These are phyloP conservation scores for Lentinula edodes DNA, from an alignment of 768 basidiomycete species.

Conservation along the genomic window DNA sequence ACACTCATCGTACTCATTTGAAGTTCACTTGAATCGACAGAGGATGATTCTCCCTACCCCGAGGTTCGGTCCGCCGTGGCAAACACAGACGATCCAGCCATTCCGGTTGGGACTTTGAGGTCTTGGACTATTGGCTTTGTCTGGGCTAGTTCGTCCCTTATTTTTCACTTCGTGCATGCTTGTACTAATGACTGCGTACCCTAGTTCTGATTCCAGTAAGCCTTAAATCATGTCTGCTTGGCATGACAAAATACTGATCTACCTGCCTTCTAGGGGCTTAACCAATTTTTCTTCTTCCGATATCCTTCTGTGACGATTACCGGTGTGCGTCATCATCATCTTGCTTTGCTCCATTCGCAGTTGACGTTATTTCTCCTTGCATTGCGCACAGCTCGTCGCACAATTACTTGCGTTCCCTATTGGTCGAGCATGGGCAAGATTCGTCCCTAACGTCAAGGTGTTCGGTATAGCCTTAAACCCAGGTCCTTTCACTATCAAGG, in stretches of 20 bases:
- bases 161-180: background rate
- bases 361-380: background rate
- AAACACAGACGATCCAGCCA: conserved; percentile 46
- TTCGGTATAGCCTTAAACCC: conserved; percentile 54
- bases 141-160: conserved; percentile 25
- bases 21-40: conserved; percentile 10
- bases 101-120: conserved; percentile 43
- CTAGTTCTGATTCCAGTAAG: conserved; percentile 30
- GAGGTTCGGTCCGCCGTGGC: conserved; percentile 53
- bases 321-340: background rate
- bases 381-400: conserved; percentile 44
- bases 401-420: conserved; percentile 66
- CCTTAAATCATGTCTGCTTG: background rate
- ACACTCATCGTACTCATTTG: background rate
- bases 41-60: conserved; percentile 51
- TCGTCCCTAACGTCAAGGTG: conserved; percentile 46
- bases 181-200: background rate
- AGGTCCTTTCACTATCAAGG: conserved; percentile 72
- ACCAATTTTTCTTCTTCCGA: conserved; percentile 56
- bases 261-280: conserved; percentile 24
- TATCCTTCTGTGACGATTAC: conserved; percentile 18
- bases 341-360: background rate
- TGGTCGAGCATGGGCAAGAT: conserved; percentile 52
- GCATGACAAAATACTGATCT: background rate
- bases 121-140: conserved; percentile 52